Base-by-base conservation (phyloP, 805 yeast genomes). In the Candida stauntonica region DNA sequence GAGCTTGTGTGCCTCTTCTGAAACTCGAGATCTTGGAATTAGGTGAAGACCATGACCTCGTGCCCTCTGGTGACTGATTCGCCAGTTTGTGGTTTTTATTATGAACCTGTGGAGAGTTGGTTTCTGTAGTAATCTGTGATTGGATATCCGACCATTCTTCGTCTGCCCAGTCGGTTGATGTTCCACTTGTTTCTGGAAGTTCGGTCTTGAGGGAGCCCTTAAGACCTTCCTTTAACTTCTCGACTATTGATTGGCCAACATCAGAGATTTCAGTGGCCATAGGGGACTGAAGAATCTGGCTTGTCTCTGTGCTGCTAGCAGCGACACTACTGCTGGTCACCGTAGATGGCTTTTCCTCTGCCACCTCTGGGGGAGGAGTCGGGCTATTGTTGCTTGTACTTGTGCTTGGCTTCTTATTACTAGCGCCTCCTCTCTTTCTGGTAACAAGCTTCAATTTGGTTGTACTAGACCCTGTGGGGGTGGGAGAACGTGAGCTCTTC, bases 11-110 rank as follows among this genome's bases (percentile, higher is more conserved):
- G 11, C 46, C 44, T 35, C 44, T 46, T 32, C 59, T 47, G 28
- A 54, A 54, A 20, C 59, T 54, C 5, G 59, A 53, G 7, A 54
- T 35, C 28, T 47, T 53, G 16, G 57, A 47, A 38, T 38, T 53
- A 6, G 59, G 52, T 1, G 56, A 50, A 14, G 56, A 44, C 51
- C 57, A 46, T 15, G 49, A 31, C 8, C 33, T 31, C 12, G 37
- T 24, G 1, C 32, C 37, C 5, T 41, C 47, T 18, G 45, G 35
- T 3, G 47, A 44, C 19, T 35, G 35, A 4, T 35, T 21, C 2
- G 36, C 21, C 3, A 40, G 14, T 16, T 11, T 21, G 9, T 8
- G 24, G 7, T 7, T 21, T 21, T 39, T 41, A 11, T 16, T 26
- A 8, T 24, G 34, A 7, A 23, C n/a, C 8, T 32, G 36, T 27